Evolutionary conservation across 495 filamentous ascomycete genomes (phyloP), one percentile per base, ranked within the genome.

Genomic region (Chlorociboria aeruginascens): DNA sequence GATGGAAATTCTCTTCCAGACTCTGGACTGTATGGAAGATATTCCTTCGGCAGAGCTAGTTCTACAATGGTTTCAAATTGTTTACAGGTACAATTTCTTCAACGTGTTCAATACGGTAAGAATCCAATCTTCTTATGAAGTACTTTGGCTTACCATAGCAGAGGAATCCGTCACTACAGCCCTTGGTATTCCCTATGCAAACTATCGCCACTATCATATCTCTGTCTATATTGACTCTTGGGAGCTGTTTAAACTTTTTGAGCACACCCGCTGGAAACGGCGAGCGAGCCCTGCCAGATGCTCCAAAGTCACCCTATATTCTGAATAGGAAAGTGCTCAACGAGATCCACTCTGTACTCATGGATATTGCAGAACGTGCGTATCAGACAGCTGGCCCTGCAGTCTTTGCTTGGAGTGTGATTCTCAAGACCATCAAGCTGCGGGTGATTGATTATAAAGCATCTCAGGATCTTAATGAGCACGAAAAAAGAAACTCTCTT

Each of bases 341-440:
- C 14, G 68, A 79, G 42, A 72, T 94, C 11, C 84, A 84, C 52
- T 71, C 73, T 34, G 72, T 79, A 14, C 60, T 90, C 4, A 62
- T 66, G 28, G 57, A 62, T 14, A 78, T 78, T 4, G 66, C 73
- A 36, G 60, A 65, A 10, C 54, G 62, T 0, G 64, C 64, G n/a
- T 50, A 68, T 8, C 55, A 48, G 16, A 71, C 72, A 14, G 81
- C 81, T 2, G 79, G 72, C 43, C 84, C 84, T 9, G 76, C 81
- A 20, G 69, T 81, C 20, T 82, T 88, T 45, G 76, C 84, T 8
- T 95, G 87, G 88, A 74, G 79, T 8, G 62, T 88, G 41, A 72
- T 94, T 14, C 63, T 86, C n/a, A 70, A 86, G 52, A 72, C 72
- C 7, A 76, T 88, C 20, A 38, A 42, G 1, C 12, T 32, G 1